Evolutionary conservation across 352 stramenopile species (phyloP), one percentile per base, ranked within the genome.

Genomic region (Aphanomyces stellatus): DNA sequence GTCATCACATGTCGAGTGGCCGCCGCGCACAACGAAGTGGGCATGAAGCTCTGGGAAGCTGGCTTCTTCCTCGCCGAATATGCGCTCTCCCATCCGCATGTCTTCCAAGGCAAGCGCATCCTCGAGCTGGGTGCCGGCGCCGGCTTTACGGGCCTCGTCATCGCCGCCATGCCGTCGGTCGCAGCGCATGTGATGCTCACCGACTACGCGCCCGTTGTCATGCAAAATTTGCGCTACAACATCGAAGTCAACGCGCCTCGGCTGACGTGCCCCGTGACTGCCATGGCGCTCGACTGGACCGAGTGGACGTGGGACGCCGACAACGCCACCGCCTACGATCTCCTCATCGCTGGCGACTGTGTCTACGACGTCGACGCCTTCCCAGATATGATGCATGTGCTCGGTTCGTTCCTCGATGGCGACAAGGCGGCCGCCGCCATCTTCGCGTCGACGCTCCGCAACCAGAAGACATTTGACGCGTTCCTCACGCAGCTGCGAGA

Each of bases 151-250:
- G 81, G 82, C 0, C 72, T 93, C 30, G 76, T 78, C 6, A 51
- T 91, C 22, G 81, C 81, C 2, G 80, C 73, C 13, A 68, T 72
- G n/a, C 33, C 34, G 17, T 37, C 24, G 7, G 70, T 78, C 24
- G 56, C 40, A 7, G 74, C 69, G 27, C 69, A 70, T 7, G 56
- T 93, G 4, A 55, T 91, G 10, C 70, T 93, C 34, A 91, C 76
- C 24, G 85, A 93, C 59, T 91, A 93, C 71, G 80, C 82, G 22
- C 79, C 81, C 2, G 82, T 74, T n/a, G 85, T 93, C n/a, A 81
- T 91, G 76, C 79, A 88, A 56, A 93, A 93, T 57, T 41, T 91
- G 25, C 77, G 79, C 3, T 93, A 93, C 72, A 93, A 91, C 59
- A 76, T 81, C 22, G 85, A 93, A 53, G 75, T 91, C 66, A 93